These are phyloP conservation scores for Agrocybe pediades DNA, from an alignment of 768 basidiomycete genomes.

Conservation along the genomic window DNA sequence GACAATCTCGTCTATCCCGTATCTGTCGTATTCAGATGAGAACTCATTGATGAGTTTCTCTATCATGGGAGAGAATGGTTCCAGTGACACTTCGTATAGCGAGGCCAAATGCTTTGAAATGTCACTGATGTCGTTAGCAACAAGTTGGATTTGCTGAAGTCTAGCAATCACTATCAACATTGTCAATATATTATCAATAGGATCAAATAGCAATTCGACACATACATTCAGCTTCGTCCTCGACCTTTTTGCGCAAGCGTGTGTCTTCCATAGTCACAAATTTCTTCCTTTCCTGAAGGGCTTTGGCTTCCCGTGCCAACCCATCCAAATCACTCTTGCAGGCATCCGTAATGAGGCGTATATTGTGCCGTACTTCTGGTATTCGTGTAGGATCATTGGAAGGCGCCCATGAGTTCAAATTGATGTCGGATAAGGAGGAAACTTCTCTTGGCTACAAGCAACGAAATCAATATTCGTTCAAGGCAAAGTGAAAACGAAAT, in stretches of 20 bases:
- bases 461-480: too few species aligned
- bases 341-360: constrained; percentile 81
- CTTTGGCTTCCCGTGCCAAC: constrained; percentile 87
- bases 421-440: constrained; percentile 78
- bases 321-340: constrained; percentile 86
- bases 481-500: constrained; percentile 12
- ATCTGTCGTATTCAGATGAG: constrained; percentile 71
- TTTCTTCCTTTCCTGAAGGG: constrained; percentile 77
- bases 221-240: constrained; percentile 79
- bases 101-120: constrained; percentile 67
- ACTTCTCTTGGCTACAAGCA: constrained; percentile 77
- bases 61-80: constrained; percentile 72
- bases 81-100: constrained; percentile 70
- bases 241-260: constrained; percentile 66
- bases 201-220: constrained; percentile 8
- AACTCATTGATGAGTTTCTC: constrained; percentile 73
- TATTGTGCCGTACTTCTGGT: constrained; percentile 96
- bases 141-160: constrained; percentile 73
- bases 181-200: too few species aligned
- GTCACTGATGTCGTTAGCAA: constrained; percentile 69
- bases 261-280: constrained; percentile 72
- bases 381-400: constrained; percentile 85
- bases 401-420: constrained; percentile 80
- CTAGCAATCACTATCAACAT: constrained; percentile 83
- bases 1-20: constrained; percentile 87